A percentile compares a stretch with the other conserved stretches of the same genome.
Conservation (phyloP, 106 monocot genomes). For the Posidonia australis region DNA sequence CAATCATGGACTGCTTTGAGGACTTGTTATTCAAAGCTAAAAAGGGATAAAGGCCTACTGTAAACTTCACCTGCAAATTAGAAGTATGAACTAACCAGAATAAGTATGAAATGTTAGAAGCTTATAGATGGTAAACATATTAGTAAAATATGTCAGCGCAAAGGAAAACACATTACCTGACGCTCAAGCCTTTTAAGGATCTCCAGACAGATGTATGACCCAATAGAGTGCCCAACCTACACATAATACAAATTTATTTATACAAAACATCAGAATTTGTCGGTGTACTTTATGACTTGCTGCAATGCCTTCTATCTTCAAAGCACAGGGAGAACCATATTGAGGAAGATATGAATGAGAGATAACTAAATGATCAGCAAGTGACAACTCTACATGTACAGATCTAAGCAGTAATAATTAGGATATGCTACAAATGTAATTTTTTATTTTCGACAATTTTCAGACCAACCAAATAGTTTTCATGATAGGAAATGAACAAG, state of each 20-base stretch:
- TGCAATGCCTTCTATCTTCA: too few species aligned
- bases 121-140: not conserved
- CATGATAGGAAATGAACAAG: too few species aligned
- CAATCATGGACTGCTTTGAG: conserved; percentile 44
- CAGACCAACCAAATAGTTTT: too few species aligned
- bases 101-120: not conserved
- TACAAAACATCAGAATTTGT: not conserved
- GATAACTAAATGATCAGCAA: too few species aligned
- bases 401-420: too few species aligned
- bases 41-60: conserved; percentile 81
- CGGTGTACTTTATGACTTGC: too few species aligned
- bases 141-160: not conserved
- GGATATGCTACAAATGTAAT: too few species aligned
- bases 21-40: conserved; percentile 50
- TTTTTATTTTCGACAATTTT: too few species aligned
- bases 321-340: too few species aligned
- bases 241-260: not conserved
- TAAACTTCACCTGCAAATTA: conserved; percentile 44
- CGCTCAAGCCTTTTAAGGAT: conserved; percentile 53
- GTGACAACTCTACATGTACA: too few species aligned
- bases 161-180: conserved; percentile 27
- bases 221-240: conserved; percentile 96
- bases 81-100: not conserved
- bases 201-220: conserved; percentile 75
- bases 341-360: too few species aligned